phyloP scores from a whole-genome alignment of 345 rosid species.

The Citrus medica region DNA sequence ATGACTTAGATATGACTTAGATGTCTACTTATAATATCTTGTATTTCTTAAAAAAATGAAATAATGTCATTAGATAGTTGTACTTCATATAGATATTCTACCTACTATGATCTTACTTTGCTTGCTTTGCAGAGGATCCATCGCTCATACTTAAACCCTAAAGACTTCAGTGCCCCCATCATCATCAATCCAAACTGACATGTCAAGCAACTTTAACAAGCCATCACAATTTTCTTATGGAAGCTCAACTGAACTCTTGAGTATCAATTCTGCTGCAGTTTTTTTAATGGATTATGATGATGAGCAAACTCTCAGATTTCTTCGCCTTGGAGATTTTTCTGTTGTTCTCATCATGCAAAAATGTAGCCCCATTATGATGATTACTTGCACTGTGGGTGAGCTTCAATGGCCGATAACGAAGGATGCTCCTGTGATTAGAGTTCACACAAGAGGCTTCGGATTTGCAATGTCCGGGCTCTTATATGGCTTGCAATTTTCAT shows the following conservation, averaged over 20 bases:
- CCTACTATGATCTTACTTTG: background rate
- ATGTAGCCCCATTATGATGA: background rate
- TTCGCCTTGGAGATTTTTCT: constrained; percentile 12
- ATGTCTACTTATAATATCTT: too few species aligned
- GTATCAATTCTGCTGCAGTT: background rate
- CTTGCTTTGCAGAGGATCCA: background rate
- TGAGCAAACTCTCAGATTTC: background rate
- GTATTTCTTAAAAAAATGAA: too few species aligned
- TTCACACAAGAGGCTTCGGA: constrained; percentile 15
- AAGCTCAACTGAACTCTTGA: constrained; percentile 6
- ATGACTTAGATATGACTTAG: too few species aligned
- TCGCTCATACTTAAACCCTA: background rate
- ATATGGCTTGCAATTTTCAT: constrained; percentile 20
- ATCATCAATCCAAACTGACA: background rate
- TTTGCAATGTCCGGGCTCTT: constrained; percentile 13
- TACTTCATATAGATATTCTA: too few species aligned
- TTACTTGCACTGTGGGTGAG: background rate
- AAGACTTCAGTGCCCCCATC: background rate
- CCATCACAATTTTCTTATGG: background rate
- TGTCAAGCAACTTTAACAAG: background rate
- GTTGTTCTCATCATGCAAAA: constrained; percentile 3
- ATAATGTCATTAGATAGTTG: too few species aligned
- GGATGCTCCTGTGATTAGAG: constrained; percentile 9
- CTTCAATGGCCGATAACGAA: constrained; percentile 19
- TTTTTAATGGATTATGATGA: background rate